Conservation (phyloP, 2,329 filamentous ascomycete species). For the Septoria petroselini region DNA sequence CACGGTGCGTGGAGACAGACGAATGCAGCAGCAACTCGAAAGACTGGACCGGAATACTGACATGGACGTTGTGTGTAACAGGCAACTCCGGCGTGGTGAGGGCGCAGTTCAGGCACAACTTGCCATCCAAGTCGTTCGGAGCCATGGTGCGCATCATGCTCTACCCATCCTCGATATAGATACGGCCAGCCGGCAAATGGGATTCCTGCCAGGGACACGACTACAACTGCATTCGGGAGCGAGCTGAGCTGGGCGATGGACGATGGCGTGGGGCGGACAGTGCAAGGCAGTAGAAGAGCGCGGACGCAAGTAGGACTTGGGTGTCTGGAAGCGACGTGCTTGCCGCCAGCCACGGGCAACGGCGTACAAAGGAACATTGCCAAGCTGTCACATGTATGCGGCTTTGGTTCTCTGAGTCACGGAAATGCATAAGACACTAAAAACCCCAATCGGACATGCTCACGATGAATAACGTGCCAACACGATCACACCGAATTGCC, state of each 20-base stretch:
- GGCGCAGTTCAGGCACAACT: conserved; percentile 94
- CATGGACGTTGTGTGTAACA: conserved; percentile 38
- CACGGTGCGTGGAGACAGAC: conserved; percentile 67
- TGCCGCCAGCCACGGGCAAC: conserved; percentile 8
- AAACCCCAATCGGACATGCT: conserved; percentile 9
- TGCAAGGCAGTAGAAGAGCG: conserved; percentile 3
- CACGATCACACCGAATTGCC: background rate
- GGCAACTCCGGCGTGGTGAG: conserved; percentile 98
- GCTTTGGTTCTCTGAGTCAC: conserved; percentile 15
- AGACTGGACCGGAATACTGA: conserved; percentile 23
- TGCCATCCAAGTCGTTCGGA: conserved; percentile 94
- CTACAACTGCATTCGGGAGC: conserved; percentile 14
- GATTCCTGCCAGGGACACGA: conserved; percentile 9
- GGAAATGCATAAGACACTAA: conserved; percentile 17
- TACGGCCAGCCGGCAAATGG: conserved; percentile 17
- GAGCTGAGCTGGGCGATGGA: conserved; percentile 5
- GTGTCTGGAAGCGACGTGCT: conserved; percentile 8
- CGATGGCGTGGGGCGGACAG: conserved; percentile 8
- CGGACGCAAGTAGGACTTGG: conserved; percentile 10
- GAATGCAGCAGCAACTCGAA: background rate
- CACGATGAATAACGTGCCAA: conserved; percentile 4
- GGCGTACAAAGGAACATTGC: conserved; percentile 14
- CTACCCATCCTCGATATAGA: conserved; percentile 43
- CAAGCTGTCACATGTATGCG: conserved; percentile 11
- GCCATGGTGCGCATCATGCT: conserved; percentile 47